These are phyloP conservation scores for Wickerhamomyces ciferrii DNA, from an alignment of 805 yeast genomes.

Conservation along the genomic window DNA sequence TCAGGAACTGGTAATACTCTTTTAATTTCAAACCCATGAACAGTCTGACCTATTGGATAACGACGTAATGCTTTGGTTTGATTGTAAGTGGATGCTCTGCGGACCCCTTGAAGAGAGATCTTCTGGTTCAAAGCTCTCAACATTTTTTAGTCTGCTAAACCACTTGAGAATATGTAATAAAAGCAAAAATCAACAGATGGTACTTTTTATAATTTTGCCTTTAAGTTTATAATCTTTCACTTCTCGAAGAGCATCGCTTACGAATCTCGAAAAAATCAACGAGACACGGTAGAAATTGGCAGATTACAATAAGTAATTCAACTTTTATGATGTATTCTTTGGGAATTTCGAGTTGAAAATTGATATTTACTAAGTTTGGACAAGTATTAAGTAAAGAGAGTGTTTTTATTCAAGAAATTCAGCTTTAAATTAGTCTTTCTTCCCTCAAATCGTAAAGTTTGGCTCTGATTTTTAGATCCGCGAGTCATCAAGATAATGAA, in stretches of 20 bases:
- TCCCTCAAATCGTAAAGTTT: too few species aligned
- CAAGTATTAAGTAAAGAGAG: too few species aligned
- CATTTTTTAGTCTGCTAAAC: too few species aligned
- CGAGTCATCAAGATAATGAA: background rate
- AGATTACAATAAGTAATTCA: too few species aligned
- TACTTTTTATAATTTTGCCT: too few species aligned
- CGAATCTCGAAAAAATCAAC: background rate
- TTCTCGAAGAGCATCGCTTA: background rate
- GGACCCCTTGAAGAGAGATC: background rate
- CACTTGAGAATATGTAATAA: background rate
- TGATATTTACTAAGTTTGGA: too few species aligned
- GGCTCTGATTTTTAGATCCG: background rate
- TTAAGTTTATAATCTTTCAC: background rate
- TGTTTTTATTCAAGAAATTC: too few species aligned
- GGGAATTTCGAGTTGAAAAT: too few species aligned
- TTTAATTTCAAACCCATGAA: slow-evolving; percentile 65
- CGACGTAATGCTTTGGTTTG: slow-evolving; percentile 34
- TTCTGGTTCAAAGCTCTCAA: background rate
- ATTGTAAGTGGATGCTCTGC: slow-evolving; percentile 21
- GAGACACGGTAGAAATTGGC: background rate
- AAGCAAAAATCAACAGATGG: too few species aligned
- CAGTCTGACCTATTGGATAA: slow-evolving; percentile 57
- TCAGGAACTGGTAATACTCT: slow-evolving; percentile 73
- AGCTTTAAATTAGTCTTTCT: too few species aligned
- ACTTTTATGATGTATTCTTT: too few species aligned